A percentile compares a stretch with the other conserved stretches of the same genome.
Conservation (phyloP, 768 basidiomycete species). For the Kwoniella dejecticola region DNA sequence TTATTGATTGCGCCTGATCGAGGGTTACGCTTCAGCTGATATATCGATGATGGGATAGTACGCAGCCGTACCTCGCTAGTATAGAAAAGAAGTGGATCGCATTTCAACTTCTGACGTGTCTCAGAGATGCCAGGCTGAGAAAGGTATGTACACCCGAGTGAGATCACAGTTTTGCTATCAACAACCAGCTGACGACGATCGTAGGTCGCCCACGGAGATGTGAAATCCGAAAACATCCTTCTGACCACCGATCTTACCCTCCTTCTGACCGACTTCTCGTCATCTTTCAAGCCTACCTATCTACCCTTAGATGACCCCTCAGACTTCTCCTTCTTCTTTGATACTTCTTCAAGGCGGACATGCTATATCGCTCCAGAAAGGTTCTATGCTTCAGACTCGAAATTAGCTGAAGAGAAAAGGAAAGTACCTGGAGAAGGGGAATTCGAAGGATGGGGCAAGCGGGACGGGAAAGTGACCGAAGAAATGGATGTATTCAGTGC, state of each 20-base stretch:
- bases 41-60: slow-evolving; percentile 61
- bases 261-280: slow-evolving; percentile 90
- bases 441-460: slow-evolving; percentile 59
- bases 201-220: slow-evolving; percentile 90
- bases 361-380: slow-evolving; percentile 97
- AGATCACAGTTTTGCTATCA: background rate
- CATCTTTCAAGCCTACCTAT: slow-evolving; percentile 87
- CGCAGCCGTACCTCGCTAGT: slow-evolving; percentile 84
- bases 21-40: too few species aligned
- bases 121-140: slow-evolving; percentile 77
- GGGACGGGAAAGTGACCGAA: slow-evolving; percentile 84
- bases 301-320: slow-evolving; percentile 95
- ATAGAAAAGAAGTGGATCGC: slow-evolving; percentile 99
- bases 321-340: slow-evolving; percentile 97
- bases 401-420: slow-evolving; percentile 70
- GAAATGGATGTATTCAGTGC: slow-evolving; percentile 96
- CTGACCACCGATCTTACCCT: slow-evolving; percentile 96
- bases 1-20: too few species aligned
- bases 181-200: background rate
- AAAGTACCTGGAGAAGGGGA: slow-evolving; percentile 57
- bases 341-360: slow-evolving; percentile 86
- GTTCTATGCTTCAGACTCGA: slow-evolving; percentile 80
- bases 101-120: slow-evolving; percentile 83
- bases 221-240: slow-evolving; percentile 95
- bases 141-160: slow-evolving; percentile 56